phyloP scores from a whole-genome alignment of 345 rosid genomes.

The Kandelia obovata region DNA sequence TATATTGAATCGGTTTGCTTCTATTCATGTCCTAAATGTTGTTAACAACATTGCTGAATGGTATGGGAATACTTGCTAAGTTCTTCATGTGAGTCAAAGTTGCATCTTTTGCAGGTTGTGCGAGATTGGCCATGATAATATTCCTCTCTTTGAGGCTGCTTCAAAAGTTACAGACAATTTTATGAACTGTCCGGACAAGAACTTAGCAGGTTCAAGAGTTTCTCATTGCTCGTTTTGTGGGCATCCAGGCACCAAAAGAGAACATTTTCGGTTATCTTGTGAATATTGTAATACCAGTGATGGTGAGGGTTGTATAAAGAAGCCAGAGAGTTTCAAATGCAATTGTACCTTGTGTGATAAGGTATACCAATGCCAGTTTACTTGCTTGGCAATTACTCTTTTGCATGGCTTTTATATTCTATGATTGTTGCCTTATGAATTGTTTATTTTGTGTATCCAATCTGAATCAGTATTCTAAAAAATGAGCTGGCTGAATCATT shows the following conservation, averaged over 20 bases:
- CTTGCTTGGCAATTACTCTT: not conserved
- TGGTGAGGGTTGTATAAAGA: conserved; percentile 53
- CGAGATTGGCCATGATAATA: conserved; percentile 51
- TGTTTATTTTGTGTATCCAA: not conserved
- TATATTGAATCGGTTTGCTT: conserved; percentile 54
- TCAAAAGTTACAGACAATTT: conserved; percentile 27
- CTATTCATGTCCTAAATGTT: not conserved
- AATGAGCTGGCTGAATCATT: not conserved
- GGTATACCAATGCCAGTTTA: conserved; percentile 30
- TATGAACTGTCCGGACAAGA: conserved; percentile 25
- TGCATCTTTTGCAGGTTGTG: conserved; percentile 42
- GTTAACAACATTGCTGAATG: conserved; percentile 8
- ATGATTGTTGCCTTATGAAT: not conserved
- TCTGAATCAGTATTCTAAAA: not conserved
- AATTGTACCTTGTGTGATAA: conserved; percentile 53
- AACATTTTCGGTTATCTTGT: conserved; percentile 63
- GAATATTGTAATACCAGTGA: conserved; percentile 42
- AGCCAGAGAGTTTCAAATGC: conserved; percentile 60
- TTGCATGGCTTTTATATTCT: not conserved
- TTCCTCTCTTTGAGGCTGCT: conserved; percentile 26
- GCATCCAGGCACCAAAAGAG: conserved; percentile 74
- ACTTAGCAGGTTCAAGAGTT: conserved; percentile 37
- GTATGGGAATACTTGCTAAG: conserved; percentile 11
- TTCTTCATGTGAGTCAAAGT: conserved; percentile 5
- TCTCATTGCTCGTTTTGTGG: conserved; percentile 91